Evolutionary conservation across 2,329 filamentous ascomycete genomes (phyloP), one percentile per base, ranked within the genome.

Genomic region (Amauroascus verrucosus): DNA sequence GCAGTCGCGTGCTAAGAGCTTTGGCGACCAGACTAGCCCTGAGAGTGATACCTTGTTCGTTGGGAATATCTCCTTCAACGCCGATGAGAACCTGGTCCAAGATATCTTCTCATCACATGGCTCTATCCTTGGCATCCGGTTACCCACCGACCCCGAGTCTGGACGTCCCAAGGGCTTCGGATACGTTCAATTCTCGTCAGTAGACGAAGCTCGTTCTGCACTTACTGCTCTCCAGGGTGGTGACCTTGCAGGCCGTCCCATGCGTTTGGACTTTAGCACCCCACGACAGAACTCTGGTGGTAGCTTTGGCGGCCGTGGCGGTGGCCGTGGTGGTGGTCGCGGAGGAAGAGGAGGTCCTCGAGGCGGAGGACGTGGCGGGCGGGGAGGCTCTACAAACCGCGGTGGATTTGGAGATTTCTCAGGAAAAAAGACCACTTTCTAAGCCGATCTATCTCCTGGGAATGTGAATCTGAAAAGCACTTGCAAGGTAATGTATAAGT

Each of bases 131-230:
- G 86, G 85, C 67, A 82, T 95, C 64, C 86, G 89, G 66, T 83
- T 96, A 57, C 90, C 90, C 49, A 95, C 90, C 56, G 88, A 96
- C 69, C 82, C 76, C 76, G 88, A 95, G 57, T 82, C 82, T 58
- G 89, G 88, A 60, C 81, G 83, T 62, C 83, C 85, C 67, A 95
- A 95, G 83, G 90, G 90, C 54, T 95, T 94, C 71, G 90, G 88
- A 53, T 96, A 96, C 68, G 84, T 95, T 59, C 84, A 84, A 66
- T 95, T 91, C 77, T 74, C 75, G 62, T 86, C 85, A 16, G 70
- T 93, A 57, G 88, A 95, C 26, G 89, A 95, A 64, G 88, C 90
- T 64, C 86, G 85, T 73, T 73, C 76, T 63, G 90, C 83, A 22
- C 81, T 88, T 62, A 77, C 84, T 62, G 74, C 77, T 54, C 78